Evolutionary conservation across 768 basidiomycete genomes (phyloP), one percentile per base, ranked within the genome.

Genomic region (Amanita brunnescens): DNA sequence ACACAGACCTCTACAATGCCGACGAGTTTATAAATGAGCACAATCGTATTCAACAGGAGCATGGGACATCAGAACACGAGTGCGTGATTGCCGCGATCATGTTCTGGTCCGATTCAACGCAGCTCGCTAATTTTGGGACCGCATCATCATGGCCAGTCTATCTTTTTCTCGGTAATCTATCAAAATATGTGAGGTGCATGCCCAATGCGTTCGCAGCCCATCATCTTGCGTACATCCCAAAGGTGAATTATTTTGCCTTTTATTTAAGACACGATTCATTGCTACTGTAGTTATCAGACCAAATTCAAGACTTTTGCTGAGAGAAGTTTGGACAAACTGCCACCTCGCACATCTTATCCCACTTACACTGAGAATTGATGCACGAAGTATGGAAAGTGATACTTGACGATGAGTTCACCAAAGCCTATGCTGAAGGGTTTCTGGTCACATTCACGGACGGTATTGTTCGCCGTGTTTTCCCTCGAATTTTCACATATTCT

Each of bases 201-300:
- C 54, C 3, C 47, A 38, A 14, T 51, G 49, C 34, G 34, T 47
- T 26, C 26, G 51, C 16, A n/a, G 55, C 24, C 1, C 55, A 56
- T 43, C 72, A 73, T 50, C 9, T 75, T 2, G 73, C 70, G 9
- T 76, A 75, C 57, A 65, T 78, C 20, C 73, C 72, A 0, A 59
- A 61, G 10, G 71, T 74, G 53, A 48, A 54, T 60, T 4, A 37
- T 33, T 33, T 18, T 14, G 16, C 4, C 41, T 21, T 43, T 32
- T 43, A 35, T 12, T 3, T 23, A 32, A 14, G 21, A 49, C 32
- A 18, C 1, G 23, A 14, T 32, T 24, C 8, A 23, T 42, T 43
- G 2, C 10, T 45, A n/a, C 18, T 10, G 23, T 20, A 69, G 64
- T 54, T 71, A 5, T 65, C 64, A 0, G 66, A 66, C 38, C 24